Conservation (phyloP, 306 rosid genomes). For the Calophaca sinica region DNA sequence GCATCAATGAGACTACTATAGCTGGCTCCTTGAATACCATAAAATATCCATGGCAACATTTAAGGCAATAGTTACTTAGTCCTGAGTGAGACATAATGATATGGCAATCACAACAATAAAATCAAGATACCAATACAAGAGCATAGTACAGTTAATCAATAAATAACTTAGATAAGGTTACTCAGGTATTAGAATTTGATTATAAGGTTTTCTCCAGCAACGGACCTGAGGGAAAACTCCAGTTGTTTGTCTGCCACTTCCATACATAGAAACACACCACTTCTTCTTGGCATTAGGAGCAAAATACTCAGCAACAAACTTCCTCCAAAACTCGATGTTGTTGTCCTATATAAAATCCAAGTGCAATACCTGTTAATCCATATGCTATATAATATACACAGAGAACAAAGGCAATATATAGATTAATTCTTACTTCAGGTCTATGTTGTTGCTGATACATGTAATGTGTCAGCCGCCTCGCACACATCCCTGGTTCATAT, state of each 20-base stretch:
- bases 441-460: conserved; percentile 96
- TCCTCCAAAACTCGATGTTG: conserved; percentile 96
- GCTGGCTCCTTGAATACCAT: conserved; percentile 11
- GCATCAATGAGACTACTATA: conserved; percentile 30
- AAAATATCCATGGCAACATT: conserved; percentile 29
- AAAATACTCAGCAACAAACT: conserved; percentile 92
- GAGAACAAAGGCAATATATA: conserved; percentile 22
- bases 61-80: conserved; percentile 11
- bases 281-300: conserved; percentile 97
- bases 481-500: conserved; percentile 99
- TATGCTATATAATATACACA: not conserved
- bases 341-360: conserved; percentile 69
- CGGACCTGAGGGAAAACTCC: conserved; percentile 98
- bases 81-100: conserved; percentile 16
- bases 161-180: conserved; percentile 44
- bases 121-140: conserved; percentile 19
- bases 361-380: conserved; percentile 40
- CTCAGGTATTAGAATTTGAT: conserved; percentile 36
- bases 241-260: conserved; percentile 91
- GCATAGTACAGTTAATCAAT: conserved; percentile 36
- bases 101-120: conserved; percentile 33
- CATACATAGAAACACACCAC: conserved; percentile 99
- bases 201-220: conserved; percentile 43
- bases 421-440: conserved; percentile 73
- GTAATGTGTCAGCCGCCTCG: conserved; percentile 89